phyloP scores from a whole-genome alignment of 2,329 filamentous ascomycete species.

The Aspergillus costaricaensis region DNA sequence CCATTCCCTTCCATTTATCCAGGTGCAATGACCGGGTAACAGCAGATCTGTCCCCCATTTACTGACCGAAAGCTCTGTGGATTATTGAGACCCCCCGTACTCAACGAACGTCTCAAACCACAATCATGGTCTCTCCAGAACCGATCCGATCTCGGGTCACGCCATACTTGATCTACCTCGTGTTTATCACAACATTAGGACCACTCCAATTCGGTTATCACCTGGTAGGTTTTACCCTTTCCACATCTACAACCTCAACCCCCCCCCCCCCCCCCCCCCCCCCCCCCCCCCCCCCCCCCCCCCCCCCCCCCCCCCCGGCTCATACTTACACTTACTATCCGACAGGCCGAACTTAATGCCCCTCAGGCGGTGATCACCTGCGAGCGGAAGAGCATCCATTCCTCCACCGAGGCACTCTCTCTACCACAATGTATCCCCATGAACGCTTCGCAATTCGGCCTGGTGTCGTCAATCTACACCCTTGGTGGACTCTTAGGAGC shows the following conservation, averaged over 20 bases:
- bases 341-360: conserved; percentile 87
- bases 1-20: background rate
- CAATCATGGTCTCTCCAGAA: conserved; percentile 26
- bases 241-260: background rate
- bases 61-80: background rate
- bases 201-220: conserved; percentile 95
- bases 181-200: conserved; percentile 77
- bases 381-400: conserved; percentile 59
- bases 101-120: background rate
- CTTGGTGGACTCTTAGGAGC: conserved; percentile 85
- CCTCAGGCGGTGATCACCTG: conserved; percentile 94
- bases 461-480: conserved; percentile 88
- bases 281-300: too few relatives aligned
- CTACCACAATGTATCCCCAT: conserved; percentile 81
- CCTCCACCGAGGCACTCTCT: conserved; percentile 15
- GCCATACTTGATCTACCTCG: conserved; percentile 73
- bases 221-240: conserved; percentile 59
- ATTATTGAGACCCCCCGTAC: background rate
- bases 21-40: background rate
- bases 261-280: background rate
- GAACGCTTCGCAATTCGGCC: conserved; percentile 76
- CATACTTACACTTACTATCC: conserved; percentile 15
- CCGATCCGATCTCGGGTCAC: conserved; percentile 54
- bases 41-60: background rate
- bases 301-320: background rate